These are phyloP conservation scores for Serendipita vermifera DNA, from an alignment of 768 basidiomycete genomes.

Conservation along the genomic window DNA sequence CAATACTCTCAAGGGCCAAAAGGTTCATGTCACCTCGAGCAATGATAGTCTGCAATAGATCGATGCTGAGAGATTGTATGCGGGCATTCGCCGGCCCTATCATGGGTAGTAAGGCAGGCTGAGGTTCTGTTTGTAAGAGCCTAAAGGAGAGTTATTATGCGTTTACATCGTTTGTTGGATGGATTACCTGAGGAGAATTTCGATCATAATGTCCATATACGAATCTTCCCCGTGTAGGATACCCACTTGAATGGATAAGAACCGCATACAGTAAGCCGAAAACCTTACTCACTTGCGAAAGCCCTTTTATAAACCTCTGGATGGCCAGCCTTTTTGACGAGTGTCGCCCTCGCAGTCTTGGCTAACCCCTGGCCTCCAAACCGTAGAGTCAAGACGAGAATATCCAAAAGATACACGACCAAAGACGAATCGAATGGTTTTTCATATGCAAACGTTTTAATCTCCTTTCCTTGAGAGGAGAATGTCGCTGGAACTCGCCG, in stretches of 20 bases:
- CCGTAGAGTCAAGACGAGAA: conserved; percentile 58
- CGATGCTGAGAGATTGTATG: conserved; percentile 64
- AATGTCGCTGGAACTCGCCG: conserved; percentile 35
- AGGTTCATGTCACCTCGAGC: conserved; percentile 68
- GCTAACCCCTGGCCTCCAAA: conserved; percentile 86
- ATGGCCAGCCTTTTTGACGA: conserved; percentile 53
- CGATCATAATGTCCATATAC: conserved; percentile 67
- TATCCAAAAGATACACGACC: conserved; percentile 60
- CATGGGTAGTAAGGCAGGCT: conserved; percentile 28
- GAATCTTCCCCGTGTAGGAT: conserved; percentile 40
- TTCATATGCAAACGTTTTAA: conserved; percentile 57
- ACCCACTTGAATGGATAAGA: conserved; percentile 21
- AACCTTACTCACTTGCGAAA: conserved; percentile 37
- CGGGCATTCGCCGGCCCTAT: conserved; percentile 50
- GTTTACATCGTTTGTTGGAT: not conserved
- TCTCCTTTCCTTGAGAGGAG: conserved; percentile 50
- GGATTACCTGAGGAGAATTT: conserved; percentile 54
- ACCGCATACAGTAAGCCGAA: not conserved
- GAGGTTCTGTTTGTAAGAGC: conserved; percentile 68
- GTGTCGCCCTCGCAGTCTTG: conserved; percentile 53
- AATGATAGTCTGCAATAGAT: conserved; percentile 70
- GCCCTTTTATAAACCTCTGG: conserved; percentile 47
- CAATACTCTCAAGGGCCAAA: conserved; percentile 45
- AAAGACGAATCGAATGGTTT: conserved; percentile 66
- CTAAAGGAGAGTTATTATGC: conserved; percentile 27